Conservation (phyloP, 2,329 filamentous ascomycete species). For the Emericellopsis cladophorae region DNA sequence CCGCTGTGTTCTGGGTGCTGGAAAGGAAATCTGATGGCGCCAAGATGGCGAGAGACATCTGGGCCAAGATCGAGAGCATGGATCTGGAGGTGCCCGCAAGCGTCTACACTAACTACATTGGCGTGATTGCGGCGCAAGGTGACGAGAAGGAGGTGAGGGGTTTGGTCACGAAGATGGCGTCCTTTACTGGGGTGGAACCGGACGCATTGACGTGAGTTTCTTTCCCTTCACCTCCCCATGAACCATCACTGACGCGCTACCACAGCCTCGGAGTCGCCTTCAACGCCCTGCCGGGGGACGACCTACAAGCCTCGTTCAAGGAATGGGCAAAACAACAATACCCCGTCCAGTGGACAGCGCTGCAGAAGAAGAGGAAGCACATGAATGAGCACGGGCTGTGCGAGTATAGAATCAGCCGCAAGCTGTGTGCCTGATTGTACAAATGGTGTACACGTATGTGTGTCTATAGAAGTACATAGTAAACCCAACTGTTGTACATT, state of each 20-base stretch:
- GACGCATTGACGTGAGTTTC: slow-evolving; percentile 56
- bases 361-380: slow-evolving; percentile 41
- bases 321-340: slow-evolving; percentile 60
- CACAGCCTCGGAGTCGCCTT: slow-evolving; percentile 61
- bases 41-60: slow-evolving; percentile 52
- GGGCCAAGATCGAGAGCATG: slow-evolving; percentile 58
- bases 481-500: slow-evolving; percentile 21
- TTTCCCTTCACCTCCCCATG: background rate
- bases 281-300: slow-evolving; percentile 55
- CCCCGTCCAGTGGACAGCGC: slow-evolving; percentile 53
- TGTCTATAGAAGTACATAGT: slow-evolving; percentile 19
- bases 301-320: slow-evolving; percentile 57
- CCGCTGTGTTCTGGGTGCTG: slow-evolving; percentile 70
- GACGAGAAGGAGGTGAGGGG: slow-evolving; percentile 54
- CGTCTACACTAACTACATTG: slow-evolving; percentile 67
- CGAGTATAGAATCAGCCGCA: slow-evolving; percentile 32
- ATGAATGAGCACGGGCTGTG: slow-evolving; percentile 29
- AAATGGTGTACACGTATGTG: slow-evolving; percentile 14
- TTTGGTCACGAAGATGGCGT: slow-evolving; percentile 54
- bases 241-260: background rate
- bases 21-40: slow-evolving; percentile 48
- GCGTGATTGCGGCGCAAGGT: slow-evolving; percentile 61
- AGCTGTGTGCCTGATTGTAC: slow-evolving; percentile 31
- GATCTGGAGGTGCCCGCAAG: slow-evolving; percentile 64
- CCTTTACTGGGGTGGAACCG: slow-evolving; percentile 53